Percentiles rank a stretch among this genome's conserved stretches.
These are phyloP conservation scores for Paracoccidioides brasiliensis DNA, from an alignment of 2,329 filamentous ascomycete genomes.

Conservation along the genomic window DNA sequence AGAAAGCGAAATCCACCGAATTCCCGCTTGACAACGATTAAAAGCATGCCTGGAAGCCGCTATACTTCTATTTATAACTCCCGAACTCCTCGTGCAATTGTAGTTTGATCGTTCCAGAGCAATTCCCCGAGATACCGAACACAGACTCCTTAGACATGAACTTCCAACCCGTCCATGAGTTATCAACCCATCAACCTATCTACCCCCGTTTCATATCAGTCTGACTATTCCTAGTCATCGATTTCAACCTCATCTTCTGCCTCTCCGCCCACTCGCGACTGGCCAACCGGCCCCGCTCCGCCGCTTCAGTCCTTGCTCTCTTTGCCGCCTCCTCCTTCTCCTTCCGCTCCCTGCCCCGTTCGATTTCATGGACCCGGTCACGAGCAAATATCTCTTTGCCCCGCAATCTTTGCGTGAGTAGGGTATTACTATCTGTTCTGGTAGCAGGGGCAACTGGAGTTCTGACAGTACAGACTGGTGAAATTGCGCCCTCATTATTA, in stretches of 20 bases:
- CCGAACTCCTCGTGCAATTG: too few relatives aligned
- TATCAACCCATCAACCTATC: not conserved
- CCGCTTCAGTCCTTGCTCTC: conserved; percentile 23
- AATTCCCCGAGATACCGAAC: not conserved
- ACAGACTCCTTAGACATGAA: not conserved
- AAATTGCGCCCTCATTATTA: not conserved
- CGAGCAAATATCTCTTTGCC: conserved; percentile 20
- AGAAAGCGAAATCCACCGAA: too few relatives aligned
- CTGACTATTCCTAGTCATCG: not conserved
- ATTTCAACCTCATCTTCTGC: conserved; percentile 10
- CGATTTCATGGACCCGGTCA: conserved; percentile 13
- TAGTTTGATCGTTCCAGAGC: too few relatives aligned
- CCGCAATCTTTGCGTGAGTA: conserved; percentile 14
- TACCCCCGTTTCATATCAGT: not conserved
- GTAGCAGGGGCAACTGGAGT: conserved; percentile 8
- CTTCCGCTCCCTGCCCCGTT: conserved; percentile 16
- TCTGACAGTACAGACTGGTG: not conserved
- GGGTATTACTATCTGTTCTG: conserved; percentile 2
- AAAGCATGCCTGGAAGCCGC: too few relatives aligned
- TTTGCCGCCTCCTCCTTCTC: conserved; percentile 22
- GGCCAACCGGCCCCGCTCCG: conserved; percentile 21
- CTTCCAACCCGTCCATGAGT: not conserved
- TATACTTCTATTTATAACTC: too few relatives aligned
- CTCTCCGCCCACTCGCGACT: conserved; percentile 25
- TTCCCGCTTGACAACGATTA: too few relatives aligned